Percentiles rank a stretch among this genome's conserved stretches.
These are phyloP conservation scores for Botrytis squamosa DNA, from an alignment of 2,329 filamentous ascomycete species.

Conservation along the genomic window DNA sequence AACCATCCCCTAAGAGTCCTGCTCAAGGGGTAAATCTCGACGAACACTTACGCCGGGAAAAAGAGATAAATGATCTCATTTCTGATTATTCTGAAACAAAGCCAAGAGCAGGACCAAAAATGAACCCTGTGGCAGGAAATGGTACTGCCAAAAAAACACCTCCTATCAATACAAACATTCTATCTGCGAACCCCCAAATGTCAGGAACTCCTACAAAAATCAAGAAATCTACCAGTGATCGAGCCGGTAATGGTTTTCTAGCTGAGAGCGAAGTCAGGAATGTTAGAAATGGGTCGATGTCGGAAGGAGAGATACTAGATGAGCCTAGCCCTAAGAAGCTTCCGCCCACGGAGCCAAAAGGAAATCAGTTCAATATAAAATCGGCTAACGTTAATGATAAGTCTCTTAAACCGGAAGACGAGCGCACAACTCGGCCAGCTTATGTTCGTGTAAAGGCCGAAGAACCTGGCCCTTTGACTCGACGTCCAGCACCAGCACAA, in stretches of 20 bases:
- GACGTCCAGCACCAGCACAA: constrained; percentile 24
- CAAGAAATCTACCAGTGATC: constrained; percentile 25
- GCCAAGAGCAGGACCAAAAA: constrained; percentile 24
- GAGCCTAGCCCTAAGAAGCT: constrained; percentile 28
- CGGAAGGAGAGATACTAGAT: constrained; percentile 39
- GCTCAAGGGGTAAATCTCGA: background rate
- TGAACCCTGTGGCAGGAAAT: constrained; percentile 24
- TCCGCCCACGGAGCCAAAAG: constrained; percentile 28
- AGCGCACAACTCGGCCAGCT: constrained; percentile 18
- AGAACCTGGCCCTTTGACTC: constrained; percentile 24
- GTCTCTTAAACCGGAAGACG: constrained; percentile 26
- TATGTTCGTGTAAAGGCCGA: constrained; percentile 23
- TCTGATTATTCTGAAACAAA: constrained; percentile 33
- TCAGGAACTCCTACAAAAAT: constrained; percentile 31
- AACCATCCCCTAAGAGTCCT: constrained; percentile 28
- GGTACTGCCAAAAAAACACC: background rate
- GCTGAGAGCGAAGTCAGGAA: constrained; percentile 25
- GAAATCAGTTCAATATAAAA: constrained; percentile 24
- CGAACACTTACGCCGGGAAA: constrained; percentile 29
- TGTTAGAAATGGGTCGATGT: constrained; percentile 31
- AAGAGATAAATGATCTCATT: constrained; percentile 34
- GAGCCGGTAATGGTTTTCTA: constrained; percentile 18
- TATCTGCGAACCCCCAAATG: constrained; percentile 28
- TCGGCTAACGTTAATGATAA: constrained; percentile 26
- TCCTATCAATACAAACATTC: constrained; percentile 9